Evolutionary conservation across 2,329 filamentous ascomycete genomes (phyloP).

Genomic region (Ceratocystis albifundus): DNA sequence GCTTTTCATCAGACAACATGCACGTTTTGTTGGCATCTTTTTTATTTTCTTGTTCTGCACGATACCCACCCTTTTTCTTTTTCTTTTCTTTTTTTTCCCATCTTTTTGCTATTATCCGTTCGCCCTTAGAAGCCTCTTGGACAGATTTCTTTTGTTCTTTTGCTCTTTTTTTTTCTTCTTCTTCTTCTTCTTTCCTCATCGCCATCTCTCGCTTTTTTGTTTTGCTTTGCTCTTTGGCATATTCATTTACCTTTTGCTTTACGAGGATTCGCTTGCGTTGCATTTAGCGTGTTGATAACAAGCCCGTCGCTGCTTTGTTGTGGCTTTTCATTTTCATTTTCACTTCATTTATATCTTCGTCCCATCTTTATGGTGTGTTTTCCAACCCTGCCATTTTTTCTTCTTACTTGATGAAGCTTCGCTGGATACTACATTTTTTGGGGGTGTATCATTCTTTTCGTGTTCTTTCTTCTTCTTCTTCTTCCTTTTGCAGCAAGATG

Average conservation of each 20-base stretch:
- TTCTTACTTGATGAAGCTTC: not conserved
- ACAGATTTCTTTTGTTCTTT: constrained; percentile 2
- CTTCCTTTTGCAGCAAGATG: not conserved
- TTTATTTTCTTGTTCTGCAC: constrained; percentile 13
- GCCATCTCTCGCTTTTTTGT: not conserved
- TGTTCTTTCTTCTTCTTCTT: constrained; percentile 1
- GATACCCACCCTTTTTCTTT: not conserved
- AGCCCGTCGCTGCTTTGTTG: constrained; percentile 24
- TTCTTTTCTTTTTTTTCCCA: not conserved
- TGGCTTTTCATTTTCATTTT: constrained; percentile 21
- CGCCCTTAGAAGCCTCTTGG: constrained; percentile 17
- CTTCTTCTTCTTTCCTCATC: constrained; percentile 11
- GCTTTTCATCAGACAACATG: not conserved
- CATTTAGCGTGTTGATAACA: constrained; percentile 28
- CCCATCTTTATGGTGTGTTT: not conserved
- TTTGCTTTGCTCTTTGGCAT: constrained; percentile 12
- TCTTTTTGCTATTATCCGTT: not conserved
- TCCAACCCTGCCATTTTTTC: not conserved
- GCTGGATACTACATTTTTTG: not conserved
- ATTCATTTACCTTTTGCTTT: constrained; percentile 12
- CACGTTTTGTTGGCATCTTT: not conserved
- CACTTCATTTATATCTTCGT: constrained; percentile 24
- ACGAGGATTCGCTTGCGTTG: constrained; percentile 26
- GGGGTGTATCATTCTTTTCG: not conserved
- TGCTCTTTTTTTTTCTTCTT: constrained; percentile 11